Conservation (phyloP, 768 basidiomycete genomes). For the Postia placenta region DNA sequence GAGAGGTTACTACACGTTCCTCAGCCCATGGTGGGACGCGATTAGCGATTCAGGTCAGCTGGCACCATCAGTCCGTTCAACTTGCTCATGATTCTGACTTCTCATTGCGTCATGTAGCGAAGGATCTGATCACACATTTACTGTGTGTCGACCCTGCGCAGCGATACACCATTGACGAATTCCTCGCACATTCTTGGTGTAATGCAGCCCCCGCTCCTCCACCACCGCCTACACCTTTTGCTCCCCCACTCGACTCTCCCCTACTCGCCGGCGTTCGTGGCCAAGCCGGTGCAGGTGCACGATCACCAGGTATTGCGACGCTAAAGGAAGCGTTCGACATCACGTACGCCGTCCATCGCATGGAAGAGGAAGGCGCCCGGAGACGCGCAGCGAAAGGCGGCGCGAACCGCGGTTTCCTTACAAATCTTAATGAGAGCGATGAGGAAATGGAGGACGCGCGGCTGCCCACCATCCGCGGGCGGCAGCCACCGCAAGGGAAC, state of each 20-base stretch:
- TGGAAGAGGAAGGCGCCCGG: constrained; percentile 97
- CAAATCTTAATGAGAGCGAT: constrained; percentile 90
- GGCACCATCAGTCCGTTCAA: background rate
- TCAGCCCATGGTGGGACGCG: constrained; percentile 99
- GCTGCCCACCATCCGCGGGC: constrained; percentile 28
- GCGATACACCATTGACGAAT: constrained; percentile 97
- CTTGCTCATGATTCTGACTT: background rate
- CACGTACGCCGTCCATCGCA: constrained; percentile 97
- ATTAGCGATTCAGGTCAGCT: constrained; percentile 70
- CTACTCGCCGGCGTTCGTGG: constrained; percentile 69
- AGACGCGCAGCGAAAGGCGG: constrained; percentile 80
- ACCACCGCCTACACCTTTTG: constrained; percentile 54
- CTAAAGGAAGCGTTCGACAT: constrained; percentile 99
- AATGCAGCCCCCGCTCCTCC: constrained; percentile 58
- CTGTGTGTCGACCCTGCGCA: constrained; percentile 94
- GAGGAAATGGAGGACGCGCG: constrained; percentile 58
- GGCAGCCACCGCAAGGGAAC: constrained; percentile 6
- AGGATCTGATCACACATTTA: constrained; percentile 91
- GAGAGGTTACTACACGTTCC: constrained; percentile 93
- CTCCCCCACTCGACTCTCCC: constrained; percentile 73
- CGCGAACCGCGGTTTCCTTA: constrained; percentile 76
- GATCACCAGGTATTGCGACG: constrained; percentile 86
- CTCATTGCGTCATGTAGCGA: constrained; percentile 46
- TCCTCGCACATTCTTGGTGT: constrained; percentile 95
- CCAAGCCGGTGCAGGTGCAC: constrained; percentile 42